phyloP scores from a whole-genome alignment of 1,284 basidiomycete species.

The Trichosporon sp. region DNA sequence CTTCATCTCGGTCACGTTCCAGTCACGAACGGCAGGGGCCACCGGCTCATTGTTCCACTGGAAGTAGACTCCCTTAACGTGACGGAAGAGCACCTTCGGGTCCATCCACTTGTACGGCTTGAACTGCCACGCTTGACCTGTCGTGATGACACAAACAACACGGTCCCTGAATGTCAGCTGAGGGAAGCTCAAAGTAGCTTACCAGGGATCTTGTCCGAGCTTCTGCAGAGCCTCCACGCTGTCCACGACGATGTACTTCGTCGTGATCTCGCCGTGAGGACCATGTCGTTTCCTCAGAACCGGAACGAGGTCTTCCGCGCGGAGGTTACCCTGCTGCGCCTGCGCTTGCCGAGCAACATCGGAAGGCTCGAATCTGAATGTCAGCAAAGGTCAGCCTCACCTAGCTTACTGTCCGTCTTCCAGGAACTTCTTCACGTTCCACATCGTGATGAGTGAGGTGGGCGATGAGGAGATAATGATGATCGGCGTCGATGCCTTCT shows the following conservation, averaged over 20 bases:
- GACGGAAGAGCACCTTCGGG: constrained; percentile 85
- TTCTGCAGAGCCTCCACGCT: constrained; percentile 87
- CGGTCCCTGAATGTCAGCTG: constrained; percentile 64
- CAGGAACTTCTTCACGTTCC: constrained; percentile 91
- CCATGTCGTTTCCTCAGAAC: constrained; percentile 72
- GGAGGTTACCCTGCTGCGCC: constrained; percentile 66
- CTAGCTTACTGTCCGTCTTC: constrained; percentile 77
- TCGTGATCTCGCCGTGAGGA: constrained; percentile 54
- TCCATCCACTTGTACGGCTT: constrained; percentile 94
- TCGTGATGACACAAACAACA: constrained; percentile 95
- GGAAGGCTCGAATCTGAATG: constrained; percentile 72
- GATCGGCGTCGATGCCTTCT: constrained; percentile 68
- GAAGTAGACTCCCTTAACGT: constrained; percentile 91
- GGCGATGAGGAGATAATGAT: constrained; percentile 96
- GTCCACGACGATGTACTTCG: constrained; percentile 81
- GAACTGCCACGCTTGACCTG: constrained; percentile 97
- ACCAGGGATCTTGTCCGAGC: constrained; percentile 87
- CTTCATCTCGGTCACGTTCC: constrained; percentile 94
- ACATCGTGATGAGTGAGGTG: constrained; percentile 93
- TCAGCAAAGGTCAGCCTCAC: constrained; percentile 15
- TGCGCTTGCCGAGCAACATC: constrained; percentile 65
- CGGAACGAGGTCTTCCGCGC: constrained; percentile 79
- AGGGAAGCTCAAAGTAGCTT: constrained; percentile 31
- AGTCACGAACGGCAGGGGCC: constrained; percentile 85
- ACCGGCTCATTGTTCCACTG: constrained; percentile 89